phyloP scores from a whole-genome alignment of 177 flowering plant species.

The Vitis hybrid region DNA sequence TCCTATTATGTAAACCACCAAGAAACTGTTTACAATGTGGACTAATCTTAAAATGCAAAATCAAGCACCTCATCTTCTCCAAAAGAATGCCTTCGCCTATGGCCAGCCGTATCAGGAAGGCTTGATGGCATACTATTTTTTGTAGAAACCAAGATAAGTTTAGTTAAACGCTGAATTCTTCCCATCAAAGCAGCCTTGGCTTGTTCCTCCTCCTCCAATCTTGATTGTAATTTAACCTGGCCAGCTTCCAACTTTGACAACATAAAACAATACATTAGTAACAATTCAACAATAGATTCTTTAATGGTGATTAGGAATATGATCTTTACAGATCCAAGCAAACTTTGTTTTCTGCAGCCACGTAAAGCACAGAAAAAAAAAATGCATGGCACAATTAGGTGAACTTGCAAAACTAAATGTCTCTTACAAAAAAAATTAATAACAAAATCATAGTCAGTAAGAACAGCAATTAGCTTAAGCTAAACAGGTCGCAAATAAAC shows the following conservation, averaged over 20 bases:
- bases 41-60: conserved; percentile 7
- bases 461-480: too few relatives aligned
- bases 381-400: too few relatives aligned
- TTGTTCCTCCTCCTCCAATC: conserved; percentile 90
- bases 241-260: conserved; percentile 72
- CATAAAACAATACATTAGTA: conserved; percentile 7
- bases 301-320: neutral
- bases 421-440: too few relatives aligned
- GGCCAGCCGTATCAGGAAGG: conserved; percentile 44
- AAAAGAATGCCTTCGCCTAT: conserved; percentile 68
- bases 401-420: too few relatives aligned
- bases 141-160: conserved; percentile 82
- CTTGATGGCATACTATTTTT: conserved; percentile 58
- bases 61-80: conserved; percentile 80
- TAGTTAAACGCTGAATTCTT: conserved; percentile 84
- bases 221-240: conserved; percentile 76
- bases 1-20: neutral
- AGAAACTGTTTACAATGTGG: conserved; percentile 4
- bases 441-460: too few relatives aligned
- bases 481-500: too few relatives aligned
- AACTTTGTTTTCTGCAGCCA: neutral
- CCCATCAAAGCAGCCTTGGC: conserved; percentile 91
- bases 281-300: neutral
- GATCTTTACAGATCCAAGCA: neutral
- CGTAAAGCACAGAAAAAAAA: too few relatives aligned